A percentile compares a stretch with the other conserved stretches of the same genome.
These are phyloP conservation scores for Teunomyces barrocoloradensis DNA, from an alignment of 805 yeast species.

Conservation along the genomic window DNA sequence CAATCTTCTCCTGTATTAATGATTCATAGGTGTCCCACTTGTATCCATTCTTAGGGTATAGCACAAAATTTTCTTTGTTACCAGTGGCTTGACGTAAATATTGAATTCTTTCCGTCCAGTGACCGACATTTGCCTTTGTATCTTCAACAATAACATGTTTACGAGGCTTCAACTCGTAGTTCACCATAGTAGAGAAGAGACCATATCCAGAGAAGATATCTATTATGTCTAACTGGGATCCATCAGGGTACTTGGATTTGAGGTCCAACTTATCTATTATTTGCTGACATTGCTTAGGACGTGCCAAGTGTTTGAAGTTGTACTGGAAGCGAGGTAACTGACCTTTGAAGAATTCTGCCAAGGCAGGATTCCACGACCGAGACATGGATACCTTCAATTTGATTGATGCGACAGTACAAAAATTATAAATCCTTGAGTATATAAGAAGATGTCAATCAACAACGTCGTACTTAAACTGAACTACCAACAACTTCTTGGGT, in stretches of 20 bases:
- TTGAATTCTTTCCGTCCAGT: constrained; percentile 29
- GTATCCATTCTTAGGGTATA: constrained; percentile 52
- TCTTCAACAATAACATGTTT: constrained; percentile 65
- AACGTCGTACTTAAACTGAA: constrained; percentile 17
- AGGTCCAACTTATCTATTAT: constrained; percentile 50
- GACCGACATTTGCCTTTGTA: constrained; percentile 24
- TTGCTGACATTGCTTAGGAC: constrained; percentile 25
- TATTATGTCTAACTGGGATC: constrained; percentile 46
- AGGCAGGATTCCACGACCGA: constrained; percentile 26
- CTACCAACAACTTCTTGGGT: constrained; percentile 9
- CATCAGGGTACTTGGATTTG: constrained; percentile 32
- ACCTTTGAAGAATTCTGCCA: constrained; percentile 20
- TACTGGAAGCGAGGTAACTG: constrained; percentile 21
- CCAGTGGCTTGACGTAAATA: constrained; percentile 20
- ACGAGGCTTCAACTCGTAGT: constrained; percentile 57
- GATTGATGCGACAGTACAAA: background rate
- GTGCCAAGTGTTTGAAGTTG: constrained; percentile 21
- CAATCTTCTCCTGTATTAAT: constrained; percentile 44
- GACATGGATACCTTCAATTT: background rate
- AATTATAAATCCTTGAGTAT: background rate
- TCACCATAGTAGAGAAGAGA: constrained; percentile 59
- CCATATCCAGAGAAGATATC: constrained; percentile 64
- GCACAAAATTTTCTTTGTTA: constrained; percentile 31
- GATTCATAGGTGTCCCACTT: constrained; percentile 61
- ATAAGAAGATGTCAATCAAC: constrained; percentile 26